A percentile compares a stretch with the other conserved stretches of the same genome.
Evolutionary conservation across 2,329 filamentous ascomycete species (phyloP).

Genomic region (Paraphoma chrysanthemicola): DNA sequence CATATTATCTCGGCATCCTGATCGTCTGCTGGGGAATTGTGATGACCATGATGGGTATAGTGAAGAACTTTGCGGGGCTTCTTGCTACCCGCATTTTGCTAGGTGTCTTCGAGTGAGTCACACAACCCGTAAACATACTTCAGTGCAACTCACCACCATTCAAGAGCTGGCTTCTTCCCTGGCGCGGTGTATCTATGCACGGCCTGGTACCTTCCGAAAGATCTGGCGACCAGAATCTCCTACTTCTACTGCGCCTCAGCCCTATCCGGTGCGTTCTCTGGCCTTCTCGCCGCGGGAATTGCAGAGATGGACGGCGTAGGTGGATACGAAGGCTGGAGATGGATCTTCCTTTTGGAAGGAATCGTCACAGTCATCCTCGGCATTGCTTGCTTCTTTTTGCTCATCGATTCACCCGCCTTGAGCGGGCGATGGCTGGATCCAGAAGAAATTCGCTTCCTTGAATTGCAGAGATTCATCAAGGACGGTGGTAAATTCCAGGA

Average conservation of each 20-base stretch:
- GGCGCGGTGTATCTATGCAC: constrained; percentile 46
- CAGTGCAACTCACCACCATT: background rate
- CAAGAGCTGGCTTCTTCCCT: constrained; percentile 39
- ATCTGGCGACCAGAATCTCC: constrained; percentile 43
- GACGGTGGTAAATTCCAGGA: constrained; percentile 25
- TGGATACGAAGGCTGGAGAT: constrained; percentile 52
- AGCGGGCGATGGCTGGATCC: constrained; percentile 25
- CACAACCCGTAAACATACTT: background rate
- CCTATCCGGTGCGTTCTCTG: constrained; percentile 50
- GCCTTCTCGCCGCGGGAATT: constrained; percentile 50
- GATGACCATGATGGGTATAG: constrained; percentile 35
- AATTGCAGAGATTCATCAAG: constrained; percentile 31
- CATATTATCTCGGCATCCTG: constrained; percentile 39
- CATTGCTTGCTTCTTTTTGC: constrained; percentile 32
- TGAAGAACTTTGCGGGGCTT: constrained; percentile 27
- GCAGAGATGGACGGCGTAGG: constrained; percentile 47
- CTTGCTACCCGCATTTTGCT: constrained; percentile 25
- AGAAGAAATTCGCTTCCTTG: constrained; percentile 35
- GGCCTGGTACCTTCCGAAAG: constrained; percentile 45
- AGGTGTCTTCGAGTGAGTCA: constrained; percentile 33
- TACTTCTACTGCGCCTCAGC: constrained; percentile 49
- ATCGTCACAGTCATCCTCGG: constrained; percentile 39
- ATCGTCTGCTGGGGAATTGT: constrained; percentile 32
- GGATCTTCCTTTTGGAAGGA: constrained; percentile 54
- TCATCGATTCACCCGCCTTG: constrained; percentile 31